A percentile compares a stretch with the other conserved stretches of the same genome.
phyloP scores from a whole-genome alignment of 163 green algal species.

The Chloromonas sp. region DNA sequence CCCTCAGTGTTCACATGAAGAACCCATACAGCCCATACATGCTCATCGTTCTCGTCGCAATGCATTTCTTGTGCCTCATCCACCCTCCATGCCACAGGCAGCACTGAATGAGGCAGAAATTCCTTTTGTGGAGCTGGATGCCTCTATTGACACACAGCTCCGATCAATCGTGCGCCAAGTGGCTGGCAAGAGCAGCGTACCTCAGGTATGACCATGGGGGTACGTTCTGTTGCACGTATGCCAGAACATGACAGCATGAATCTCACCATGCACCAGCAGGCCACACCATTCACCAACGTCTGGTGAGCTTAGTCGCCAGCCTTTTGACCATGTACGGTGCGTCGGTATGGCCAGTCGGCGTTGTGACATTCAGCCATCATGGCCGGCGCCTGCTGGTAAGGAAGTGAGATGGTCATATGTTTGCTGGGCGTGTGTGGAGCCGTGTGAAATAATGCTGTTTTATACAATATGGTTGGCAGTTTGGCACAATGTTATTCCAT shows the following conservation, averaged over 20 bases:
- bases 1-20: not conserved
- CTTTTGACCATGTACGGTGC: too few species aligned
- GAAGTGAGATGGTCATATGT: too few species aligned
- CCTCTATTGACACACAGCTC: slow-evolving; percentile 21
- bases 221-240: not conserved
- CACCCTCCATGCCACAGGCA: not conserved
- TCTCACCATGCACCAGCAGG: not conserved
- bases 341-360: too few species aligned
- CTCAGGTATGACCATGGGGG: slow-evolving; percentile 45
- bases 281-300: too few species aligned
- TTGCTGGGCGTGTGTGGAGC: not conserved
- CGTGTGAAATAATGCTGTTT: not conserved
- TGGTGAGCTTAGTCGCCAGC: too few species aligned
- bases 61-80: not conserved
- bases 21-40: slow-evolving; percentile 9
- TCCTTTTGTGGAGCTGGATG: slow-evolving; percentile 36
- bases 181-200: slow-evolving; percentile 65
- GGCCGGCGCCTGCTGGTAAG: too few species aligned
- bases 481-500: too few species aligned
- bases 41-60: not conserved
- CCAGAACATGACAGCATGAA: not conserved
- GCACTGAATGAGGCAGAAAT: slow-evolving; percentile 15
- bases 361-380: too few species aligned
- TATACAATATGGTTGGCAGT: too few species aligned
- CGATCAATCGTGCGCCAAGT: slow-evolving; percentile 45